Conservation (phyloP, 2,329 filamentous ascomycete genomes). For the Aspergillus brasiliensis region DNA sequence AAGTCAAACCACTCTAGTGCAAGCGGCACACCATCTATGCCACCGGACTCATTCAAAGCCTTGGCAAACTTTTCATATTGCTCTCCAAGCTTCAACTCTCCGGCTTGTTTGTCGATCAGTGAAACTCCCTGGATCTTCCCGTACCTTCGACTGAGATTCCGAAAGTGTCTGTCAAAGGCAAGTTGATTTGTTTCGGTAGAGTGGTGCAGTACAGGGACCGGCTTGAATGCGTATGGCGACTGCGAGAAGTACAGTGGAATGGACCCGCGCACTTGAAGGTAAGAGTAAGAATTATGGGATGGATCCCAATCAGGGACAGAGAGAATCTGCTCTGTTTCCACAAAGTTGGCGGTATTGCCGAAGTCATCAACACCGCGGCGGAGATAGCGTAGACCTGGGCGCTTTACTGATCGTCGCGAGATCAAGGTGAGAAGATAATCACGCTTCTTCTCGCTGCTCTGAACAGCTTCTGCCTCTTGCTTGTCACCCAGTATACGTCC, state of each 20-base stretch:
- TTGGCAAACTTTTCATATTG: slow-evolving; percentile 71
- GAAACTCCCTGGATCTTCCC: slow-evolving; percentile 77
- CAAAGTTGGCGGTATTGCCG: slow-evolving; percentile 83
- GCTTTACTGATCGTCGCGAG: slow-evolving; percentile 82
- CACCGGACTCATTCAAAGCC: slow-evolving; percentile 65
- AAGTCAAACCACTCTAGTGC: slow-evolving; percentile 98
- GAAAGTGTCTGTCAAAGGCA: slow-evolving; percentile 80
- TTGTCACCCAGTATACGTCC: slow-evolving; percentile 48
- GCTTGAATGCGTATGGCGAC: slow-evolving; percentile 89
- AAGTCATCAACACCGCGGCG: slow-evolving; percentile 88
- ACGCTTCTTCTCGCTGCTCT: slow-evolving; percentile 33
- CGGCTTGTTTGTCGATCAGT: slow-evolving; percentile 84
- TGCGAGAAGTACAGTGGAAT: slow-evolving; percentile 96
- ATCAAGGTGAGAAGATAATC: slow-evolving; percentile 83
- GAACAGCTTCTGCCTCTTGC: slow-evolving; percentile 29
- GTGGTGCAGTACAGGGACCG: slow-evolving; percentile 78
- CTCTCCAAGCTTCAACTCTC: slow-evolving; percentile 76
- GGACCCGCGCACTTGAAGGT: slow-evolving; percentile 84
- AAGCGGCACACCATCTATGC: slow-evolving; percentile 55
- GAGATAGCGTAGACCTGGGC: slow-evolving; percentile 86
- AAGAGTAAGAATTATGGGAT: slow-evolving; percentile 70
- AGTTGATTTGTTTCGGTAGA: slow-evolving; percentile 75
- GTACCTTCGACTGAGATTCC: slow-evolving; percentile 68
- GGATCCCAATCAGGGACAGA: slow-evolving; percentile 69
- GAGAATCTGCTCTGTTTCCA: slow-evolving; percentile 94